These are phyloP conservation scores for Neopestalotiopsis sp. DNA, from an alignment of 2,329 filamentous ascomycete species.

Conservation along the genomic window DNA sequence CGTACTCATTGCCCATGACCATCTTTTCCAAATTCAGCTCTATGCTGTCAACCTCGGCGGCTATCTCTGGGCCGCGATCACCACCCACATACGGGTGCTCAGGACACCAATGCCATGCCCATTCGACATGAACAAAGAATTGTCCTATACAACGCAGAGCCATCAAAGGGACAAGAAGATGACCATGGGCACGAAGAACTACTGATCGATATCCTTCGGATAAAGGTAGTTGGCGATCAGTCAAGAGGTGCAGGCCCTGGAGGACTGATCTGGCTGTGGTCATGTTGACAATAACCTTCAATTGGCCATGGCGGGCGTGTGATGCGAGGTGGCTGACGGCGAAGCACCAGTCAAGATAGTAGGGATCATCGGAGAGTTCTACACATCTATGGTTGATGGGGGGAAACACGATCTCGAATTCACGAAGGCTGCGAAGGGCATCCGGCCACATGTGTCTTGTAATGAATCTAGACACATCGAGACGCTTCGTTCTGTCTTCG, in stretches of 20 bases:
- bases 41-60: slow-evolving; percentile 8
- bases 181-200: slow-evolving; percentile 5
- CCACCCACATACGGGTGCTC: slow-evolving; percentile 8
- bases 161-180: slow-evolving; percentile 7
- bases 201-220: background rate
- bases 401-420: slow-evolving; percentile 21
- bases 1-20: slow-evolving; percentile 21
- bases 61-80: background rate
- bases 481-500: slow-evolving; percentile 10
- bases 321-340: slow-evolving; percentile 20
- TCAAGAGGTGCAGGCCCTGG: background rate
- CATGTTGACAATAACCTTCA: slow-evolving; percentile 15
- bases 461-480: slow-evolving; percentile 21
- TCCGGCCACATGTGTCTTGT: slow-evolving; percentile 25
- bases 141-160: slow-evolving; percentile 15
- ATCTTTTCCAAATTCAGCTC: slow-evolving; percentile 20
- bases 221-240: background rate
- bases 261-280: slow-evolving; percentile 6
- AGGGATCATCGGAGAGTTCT: background rate
- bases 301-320: slow-evolving; percentile 16
- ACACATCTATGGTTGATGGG: background rate
- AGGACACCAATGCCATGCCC: slow-evolving; percentile 16
- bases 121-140: slow-evolving; percentile 22
- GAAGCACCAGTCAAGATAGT: slow-evolving; percentile 21
- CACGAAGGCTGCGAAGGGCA: slow-evolving; percentile 19